phyloP scores from a whole-genome alignment of 345 rosid species.

The Brassica incana region DNA sequence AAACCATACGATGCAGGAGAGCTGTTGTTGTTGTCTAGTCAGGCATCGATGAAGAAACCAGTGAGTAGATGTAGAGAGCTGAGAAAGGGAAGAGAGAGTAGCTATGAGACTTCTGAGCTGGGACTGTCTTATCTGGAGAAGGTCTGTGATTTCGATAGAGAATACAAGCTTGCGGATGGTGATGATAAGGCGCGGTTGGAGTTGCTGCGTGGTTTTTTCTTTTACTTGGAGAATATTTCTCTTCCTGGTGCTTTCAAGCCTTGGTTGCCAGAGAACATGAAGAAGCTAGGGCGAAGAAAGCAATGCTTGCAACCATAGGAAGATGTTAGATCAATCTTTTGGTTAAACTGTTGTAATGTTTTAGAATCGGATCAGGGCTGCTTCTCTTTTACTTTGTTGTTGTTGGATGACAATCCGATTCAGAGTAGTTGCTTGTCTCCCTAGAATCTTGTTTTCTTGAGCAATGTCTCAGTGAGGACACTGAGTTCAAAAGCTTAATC shows the following conservation, averaged over 20 bases:
- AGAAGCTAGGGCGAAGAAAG: not conserved
- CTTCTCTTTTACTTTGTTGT: not conserved
- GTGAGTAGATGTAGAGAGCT: slow-evolving; percentile 32
- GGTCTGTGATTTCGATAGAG: slow-evolving; percentile 24
- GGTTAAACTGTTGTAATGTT: slow-evolving; percentile 5
- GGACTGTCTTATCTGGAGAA: slow-evolving; percentile 24
- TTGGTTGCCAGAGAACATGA: slow-evolving; percentile 12
- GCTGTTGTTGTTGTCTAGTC: slow-evolving; percentile 11
- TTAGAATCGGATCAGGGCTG: not conserved
- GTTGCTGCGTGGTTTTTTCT: slow-evolving; percentile 40
- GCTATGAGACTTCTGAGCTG: slow-evolving; percentile 15
- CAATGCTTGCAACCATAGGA: slow-evolving; percentile 6
- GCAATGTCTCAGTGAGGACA: not conserved
- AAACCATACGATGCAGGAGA: slow-evolving; percentile 28
- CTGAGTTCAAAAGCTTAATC: not conserved
- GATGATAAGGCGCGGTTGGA: slow-evolving; percentile 17
- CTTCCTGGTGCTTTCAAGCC: slow-evolving; percentile 34
- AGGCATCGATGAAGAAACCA: slow-evolving; percentile 4
- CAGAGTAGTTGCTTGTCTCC: not conserved
- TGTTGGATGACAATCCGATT: slow-evolving; percentile 5
- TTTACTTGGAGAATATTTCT: slow-evolving; percentile 30
- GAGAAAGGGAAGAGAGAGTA: slow-evolving; percentile 25
- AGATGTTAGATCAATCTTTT: slow-evolving; percentile 15
- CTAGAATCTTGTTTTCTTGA: not conserved
- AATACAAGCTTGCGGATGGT: slow-evolving; percentile 24